Base-by-base conservation (phyloP, 2,329 filamentous ascomycete species). In the Pyrenophora teres region DNA sequence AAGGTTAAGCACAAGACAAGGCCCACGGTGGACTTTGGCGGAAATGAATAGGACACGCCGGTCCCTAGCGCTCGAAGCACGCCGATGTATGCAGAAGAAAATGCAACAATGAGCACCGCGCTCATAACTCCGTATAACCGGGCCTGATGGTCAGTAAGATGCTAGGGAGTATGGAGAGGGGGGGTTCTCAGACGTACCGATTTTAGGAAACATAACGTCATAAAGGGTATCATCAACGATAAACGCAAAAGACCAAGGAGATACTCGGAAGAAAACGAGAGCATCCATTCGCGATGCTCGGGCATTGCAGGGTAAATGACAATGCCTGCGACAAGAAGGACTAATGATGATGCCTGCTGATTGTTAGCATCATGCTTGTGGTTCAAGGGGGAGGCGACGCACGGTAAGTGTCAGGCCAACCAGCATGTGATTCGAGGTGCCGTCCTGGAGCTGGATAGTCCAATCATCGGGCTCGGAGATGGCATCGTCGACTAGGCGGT, bases 211-310 rank as follows among this genome's bases (percentile, higher is more conserved):
- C 67, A 69, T 60, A 70, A 63, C 50, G 64, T 70, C 62, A 63
- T 71, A 63, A 69, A 65, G 65, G 69, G 68, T 71, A 71, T 70
- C 67, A 67, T 67, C 62, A 72, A 65, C 60, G 64, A 68, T 52
- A 72, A 67, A 62, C 65, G 62, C 55, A 70, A 64, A 62, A 72
- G 62, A 62, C 60, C 59, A 54, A 64, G 62, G 27, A 69, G 53
- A 62, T 68, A 71, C 57, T 70, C 67, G 49, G 63, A 59, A 53
- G 67, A 54, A 60, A 67, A 60, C 4, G 57, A 60, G 43, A 72
- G 59, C 56, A 72, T 65, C 69, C 68, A 71, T 44, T 69, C 53
- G 57, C 69, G 69, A 37, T 72, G 63, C 57, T 72, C 66, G 27
- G 69, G 68, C 62, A 70, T 64, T 32, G 62, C 59, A 25, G 59